phyloP scores from a whole-genome alignment of 805 yeast species.

The Pichia nakasei region DNA sequence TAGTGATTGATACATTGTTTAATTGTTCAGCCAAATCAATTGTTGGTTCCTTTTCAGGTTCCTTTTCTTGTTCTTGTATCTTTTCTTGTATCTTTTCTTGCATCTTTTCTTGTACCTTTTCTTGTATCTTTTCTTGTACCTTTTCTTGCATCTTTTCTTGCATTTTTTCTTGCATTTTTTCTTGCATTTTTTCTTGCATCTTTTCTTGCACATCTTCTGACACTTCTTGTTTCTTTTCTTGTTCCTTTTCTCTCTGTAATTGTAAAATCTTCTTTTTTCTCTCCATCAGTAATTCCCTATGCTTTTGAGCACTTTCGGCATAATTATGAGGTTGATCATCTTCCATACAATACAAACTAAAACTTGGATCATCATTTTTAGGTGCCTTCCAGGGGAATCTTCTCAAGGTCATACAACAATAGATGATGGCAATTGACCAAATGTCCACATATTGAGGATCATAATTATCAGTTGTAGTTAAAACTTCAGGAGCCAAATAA shows the following conservation, averaged over 20 bases:
- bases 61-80: conserved; percentile 7
- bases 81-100: conserved; percentile 4
- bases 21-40: not conserved
- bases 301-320: conserved; percentile 60
- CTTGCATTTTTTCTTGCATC: no score
- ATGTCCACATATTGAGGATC: conserved; percentile 75
- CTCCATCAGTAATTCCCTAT: conserved; percentile 52
- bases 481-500: conserved; percentile 76
- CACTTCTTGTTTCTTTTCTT: no score
- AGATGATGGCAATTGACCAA: conserved; percentile 80
- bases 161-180: conserved; percentile 1
- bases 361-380: conserved; percentile 58
- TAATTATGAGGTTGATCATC: conserved; percentile 78
- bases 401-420: conserved; percentile 79
- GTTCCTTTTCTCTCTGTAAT: conserved; percentile 15
- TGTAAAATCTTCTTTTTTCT: conserved; percentile 41
- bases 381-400: conserved; percentile 89
- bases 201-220: conserved; percentile 3
- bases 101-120: no score
- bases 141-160: conserved; percentile 7
- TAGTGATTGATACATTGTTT: conserved; percentile 7
- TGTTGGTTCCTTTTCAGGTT: not conserved
- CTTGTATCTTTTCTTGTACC: not conserved
- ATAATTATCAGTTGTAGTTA: conserved; percentile 42
- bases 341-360: conserved; percentile 49